These are phyloP conservation scores for Dictyophora rubrovolvata DNA, from an alignment of 768 basidiomycete species.

Conservation along the genomic window DNA sequence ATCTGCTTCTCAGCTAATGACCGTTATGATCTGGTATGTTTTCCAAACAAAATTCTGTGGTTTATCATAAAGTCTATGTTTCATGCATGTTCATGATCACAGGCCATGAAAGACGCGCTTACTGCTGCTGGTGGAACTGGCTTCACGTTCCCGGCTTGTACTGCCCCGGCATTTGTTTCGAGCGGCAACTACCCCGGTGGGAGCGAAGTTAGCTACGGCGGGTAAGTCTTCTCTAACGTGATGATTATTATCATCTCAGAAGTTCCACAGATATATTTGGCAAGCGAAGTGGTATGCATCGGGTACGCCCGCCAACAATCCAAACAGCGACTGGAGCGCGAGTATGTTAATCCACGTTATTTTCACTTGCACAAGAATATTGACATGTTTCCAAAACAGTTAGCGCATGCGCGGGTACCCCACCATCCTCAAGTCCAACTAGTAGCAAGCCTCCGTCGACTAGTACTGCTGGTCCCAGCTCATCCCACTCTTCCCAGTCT, in stretches of 20 bases:
- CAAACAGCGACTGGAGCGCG: conserved; percentile 54
- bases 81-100: neutral
- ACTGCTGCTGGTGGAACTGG: conserved; percentile 55
- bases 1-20: conserved; percentile 31
- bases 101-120: conserved; percentile 49
- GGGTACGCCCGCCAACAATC: conserved; percentile 31
- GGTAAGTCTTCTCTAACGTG: conserved; percentile 28
- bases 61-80: neutral
- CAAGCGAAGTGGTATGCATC: conserved; percentile 56
- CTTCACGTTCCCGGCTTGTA: conserved; percentile 52
- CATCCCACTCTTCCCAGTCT: conserved; percentile 19
- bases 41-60: neutral
- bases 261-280: conserved; percentile 46
- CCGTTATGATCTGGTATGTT: conserved; percentile 35
- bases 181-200: conserved; percentile 43
- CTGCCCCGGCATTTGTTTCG: conserved; percentile 39
- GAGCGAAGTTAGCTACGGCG: conserved; percentile 41
- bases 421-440: conserved; percentile 7
- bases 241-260: neutral
- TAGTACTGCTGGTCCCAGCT: conserved; percentile 13
- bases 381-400: conserved; percentile 24
- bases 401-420: conserved; percentile 33
- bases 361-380: neutral
- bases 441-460: conserved; percentile 4
- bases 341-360: conserved; percentile 31